Percentiles rank a stretch among this genome's conserved stretches.
Conservation (phyloP, 2,329 filamentous ascomycete genomes). For the Cadophora malorum region DNA sequence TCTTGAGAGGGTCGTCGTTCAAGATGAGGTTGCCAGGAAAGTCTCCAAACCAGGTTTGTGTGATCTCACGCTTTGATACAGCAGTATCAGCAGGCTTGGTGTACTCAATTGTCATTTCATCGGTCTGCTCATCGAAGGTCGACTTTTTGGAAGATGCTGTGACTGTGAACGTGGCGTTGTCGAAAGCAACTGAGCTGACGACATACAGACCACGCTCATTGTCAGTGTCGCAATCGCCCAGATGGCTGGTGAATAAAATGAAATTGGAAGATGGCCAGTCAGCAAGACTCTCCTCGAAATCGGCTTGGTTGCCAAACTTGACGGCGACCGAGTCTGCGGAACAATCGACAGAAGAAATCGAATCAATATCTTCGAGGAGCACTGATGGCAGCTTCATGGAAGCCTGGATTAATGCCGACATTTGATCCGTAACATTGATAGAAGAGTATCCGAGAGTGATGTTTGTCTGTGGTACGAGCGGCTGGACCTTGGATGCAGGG, state of each 20-base stretch:
- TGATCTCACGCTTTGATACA: background rate
- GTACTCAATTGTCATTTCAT: conserved; percentile 7
- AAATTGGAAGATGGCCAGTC: conserved; percentile 42
- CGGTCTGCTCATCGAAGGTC: background rate
- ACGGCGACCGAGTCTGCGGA: conserved; percentile 36
- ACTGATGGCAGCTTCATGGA: conserved; percentile 43
- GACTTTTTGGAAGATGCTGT: conserved; percentile 41
- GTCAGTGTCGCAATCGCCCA: conserved; percentile 49
- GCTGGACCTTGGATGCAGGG: background rate
- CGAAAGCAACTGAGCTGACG: conserved; percentile 41
- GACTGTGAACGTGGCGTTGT: conserved; percentile 42
- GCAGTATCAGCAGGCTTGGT: conserved; percentile 3
- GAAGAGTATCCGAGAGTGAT: conserved; percentile 2
- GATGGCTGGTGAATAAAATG: conserved; percentile 51
- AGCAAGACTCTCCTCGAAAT: conserved; percentile 36
- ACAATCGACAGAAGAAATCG: conserved; percentile 43
- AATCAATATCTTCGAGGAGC: conserved; percentile 45
- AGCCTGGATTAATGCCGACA: conserved; percentile 34
- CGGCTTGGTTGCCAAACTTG: conserved; percentile 38
- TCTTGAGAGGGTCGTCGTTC: conserved; percentile 42
- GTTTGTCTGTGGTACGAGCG: background rate
- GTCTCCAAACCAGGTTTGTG: background rate
- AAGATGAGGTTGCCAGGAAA: conserved; percentile 25
- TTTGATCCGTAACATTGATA: background rate
- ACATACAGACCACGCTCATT: conserved; percentile 51